phyloP scores from a whole-genome alignment of 2,329 filamentous ascomycete species.

The Beauveria sp. region DNA sequence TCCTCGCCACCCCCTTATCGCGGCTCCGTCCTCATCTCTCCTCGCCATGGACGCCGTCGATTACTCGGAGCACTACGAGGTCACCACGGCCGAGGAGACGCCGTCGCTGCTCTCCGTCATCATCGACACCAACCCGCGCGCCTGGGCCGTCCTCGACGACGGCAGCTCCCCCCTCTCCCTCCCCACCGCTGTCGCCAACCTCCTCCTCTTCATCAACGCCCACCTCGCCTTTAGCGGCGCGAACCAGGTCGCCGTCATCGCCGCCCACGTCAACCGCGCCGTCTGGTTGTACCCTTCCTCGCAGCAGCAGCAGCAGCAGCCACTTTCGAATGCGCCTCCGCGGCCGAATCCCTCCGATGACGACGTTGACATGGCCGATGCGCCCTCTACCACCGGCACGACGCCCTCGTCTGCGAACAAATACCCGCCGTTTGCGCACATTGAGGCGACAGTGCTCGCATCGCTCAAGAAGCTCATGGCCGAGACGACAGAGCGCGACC shows the following conservation, averaged over 20 bases:
- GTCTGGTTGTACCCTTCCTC: slow-evolving; percentile 76
- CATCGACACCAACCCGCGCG: slow-evolving; percentile 92
- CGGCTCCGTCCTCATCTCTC: not conserved
- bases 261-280: slow-evolving; percentile 78
- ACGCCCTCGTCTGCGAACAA: slow-evolving; percentile 63
- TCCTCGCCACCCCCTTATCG: not conserved
- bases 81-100: slow-evolving; percentile 44
- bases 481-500: slow-evolving; percentile 55
- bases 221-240: slow-evolving; percentile 90
- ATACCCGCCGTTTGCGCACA: slow-evolving; percentile 81
- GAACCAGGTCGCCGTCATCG: slow-evolving; percentile 87
- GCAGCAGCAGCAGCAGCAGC: slow-evolving; percentile 21
- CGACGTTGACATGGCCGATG: slow-evolving; percentile 52
- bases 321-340: slow-evolving; percentile 7
- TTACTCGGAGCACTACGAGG: slow-evolving; percentile 53
- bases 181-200: slow-evolving; percentile 73
- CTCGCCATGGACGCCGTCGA: slow-evolving; percentile 47
- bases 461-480: slow-evolving; percentile 69
- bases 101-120: slow-evolving; percentile 86
- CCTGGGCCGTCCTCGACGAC: slow-evolving; percentile 73
- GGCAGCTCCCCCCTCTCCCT: slow-evolving; percentile 69
- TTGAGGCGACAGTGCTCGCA: slow-evolving; percentile 71
- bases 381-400: slow-evolving; percentile 24
- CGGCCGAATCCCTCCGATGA: slow-evolving; percentile 21
- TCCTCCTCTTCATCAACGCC: slow-evolving; percentile 94